Evolutionary conservation across 495 filamentous ascomycete species (phyloP), one percentile per base, ranked within the genome.

Genomic region (Podospora didyma): DNA sequence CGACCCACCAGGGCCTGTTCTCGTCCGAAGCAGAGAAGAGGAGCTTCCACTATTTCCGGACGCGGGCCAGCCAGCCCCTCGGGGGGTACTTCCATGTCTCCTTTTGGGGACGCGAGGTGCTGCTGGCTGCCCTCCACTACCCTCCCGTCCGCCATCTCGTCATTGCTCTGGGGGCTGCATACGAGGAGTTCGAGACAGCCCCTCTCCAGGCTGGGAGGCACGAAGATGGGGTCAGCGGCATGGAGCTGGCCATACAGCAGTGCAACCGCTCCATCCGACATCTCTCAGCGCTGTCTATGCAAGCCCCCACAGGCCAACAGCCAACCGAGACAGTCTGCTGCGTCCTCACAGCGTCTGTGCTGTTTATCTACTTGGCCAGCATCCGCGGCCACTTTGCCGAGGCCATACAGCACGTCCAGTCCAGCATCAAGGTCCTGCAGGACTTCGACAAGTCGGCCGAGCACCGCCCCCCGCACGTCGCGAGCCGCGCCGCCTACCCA

Each of bases 51-150:
- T 63, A 46, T 53, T 63, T 63, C 35, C 61, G 57, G 22, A 22
- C 39, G 4, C 53, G 51, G 5, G 61, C 61, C 2, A 24, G 52
- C 53, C 46, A 57, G 19, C 23, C 37, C 6, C 53, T 63, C 5
- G 57, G 57, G 23, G 61, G 61, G 5, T 22, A 51, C 41, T 63
- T 57, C 57, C 49, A 63, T 46, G 7, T 16, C 7, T 41, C 61
- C 16, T 63, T 63, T 26, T 63, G 61, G 61, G 53, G 53, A 3
- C 53, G 61, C 34, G 53, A 63, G 49, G 61, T 63, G 22, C 28
- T 63, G 53, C 61, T 57, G 41, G 61, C 61, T 0, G 61, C 61
- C 45, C 50, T 63, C 39, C 57, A 63, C 54, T 51, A 57, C 41
- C 61, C 48, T 2, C 39, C 61, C 14, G 50, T 63, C 47, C 57